Base-by-base conservation (phyloP, 1,139 yeast species). In the Taphrina flavorubra region DNA sequence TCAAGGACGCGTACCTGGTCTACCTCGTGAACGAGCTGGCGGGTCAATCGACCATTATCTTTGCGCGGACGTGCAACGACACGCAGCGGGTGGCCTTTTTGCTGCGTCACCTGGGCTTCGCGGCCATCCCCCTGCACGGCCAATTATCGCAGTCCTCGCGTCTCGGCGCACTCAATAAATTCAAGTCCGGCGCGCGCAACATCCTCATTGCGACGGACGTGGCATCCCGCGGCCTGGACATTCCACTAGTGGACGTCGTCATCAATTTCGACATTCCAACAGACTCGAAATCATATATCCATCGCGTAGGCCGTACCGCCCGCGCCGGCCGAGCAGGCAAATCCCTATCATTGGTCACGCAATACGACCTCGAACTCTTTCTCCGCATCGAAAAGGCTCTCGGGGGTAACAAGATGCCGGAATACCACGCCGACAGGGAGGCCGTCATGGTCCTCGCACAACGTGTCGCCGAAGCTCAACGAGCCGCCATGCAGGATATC, bases 221-320 rank as follows among this genome's bases (percentile, higher is more conserved):
- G 57, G 99, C 98, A 11, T 97, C 99, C 1, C 86, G 99, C 80
- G 99, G 99, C 70, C 84, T 94, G 73, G 99, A 94, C 84, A 94
- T 94, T 72, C 99, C 99, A 6, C 83, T 89, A 36, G 99, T 94
- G 55, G 99, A 94, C 78, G 83, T 90, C 68, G 99, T 94, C 62
- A 84, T 94, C 71, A 94, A 94, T 78, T 94, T 91, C 77, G 97
- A 92, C 77, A 92, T 94, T 42, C 99, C 99, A 14, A 94, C 96
- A 11, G 98, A 95, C 76, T 92, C 98, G n/a, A 95, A 95, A 76
- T 96, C 97, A 0, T 94, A 95, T 75, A 92, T 95, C 73, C 99
- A 94, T 78, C 84, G 99, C 76, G 99, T 94, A 20, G 99, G 99
- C 44, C 87, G 99, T 82, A 94, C 99, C 37, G 99, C 99, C 1